Conservation (phyloP, 164 flowering plant genomes). For the Chimonanthus salicifolius region DNA sequence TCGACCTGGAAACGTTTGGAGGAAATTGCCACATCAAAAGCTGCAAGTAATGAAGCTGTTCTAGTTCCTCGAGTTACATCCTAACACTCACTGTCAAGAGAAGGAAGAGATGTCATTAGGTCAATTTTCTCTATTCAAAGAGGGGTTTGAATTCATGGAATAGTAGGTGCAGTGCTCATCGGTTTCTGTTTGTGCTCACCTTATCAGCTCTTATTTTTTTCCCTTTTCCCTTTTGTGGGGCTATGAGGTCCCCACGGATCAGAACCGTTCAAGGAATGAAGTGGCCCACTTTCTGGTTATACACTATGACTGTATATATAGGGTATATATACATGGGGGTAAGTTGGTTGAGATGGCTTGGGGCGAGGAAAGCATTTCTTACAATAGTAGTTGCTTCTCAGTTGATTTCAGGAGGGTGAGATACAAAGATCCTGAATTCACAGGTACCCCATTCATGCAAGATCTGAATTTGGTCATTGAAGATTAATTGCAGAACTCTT, state of each 20-base stretch:
- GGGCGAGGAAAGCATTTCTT: not conserved
- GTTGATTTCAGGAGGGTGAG: constrained; percentile 12
- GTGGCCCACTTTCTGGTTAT: constrained; percentile 5
- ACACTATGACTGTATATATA: constrained; percentile 20
- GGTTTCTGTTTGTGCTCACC: constrained; percentile 7
- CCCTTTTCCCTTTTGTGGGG: not conserved
- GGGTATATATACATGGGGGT: constrained; percentile 10
- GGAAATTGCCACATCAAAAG: constrained; percentile 59
- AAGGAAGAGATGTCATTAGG: constrained; percentile 2
- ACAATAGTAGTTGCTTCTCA: constrained; percentile 6
- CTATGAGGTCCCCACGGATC: constrained; percentile 7
- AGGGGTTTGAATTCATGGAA: constrained; percentile 7
- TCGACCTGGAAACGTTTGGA: constrained; percentile 66
- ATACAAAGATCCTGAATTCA: not conserved
- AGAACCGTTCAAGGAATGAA: constrained; percentile 17
- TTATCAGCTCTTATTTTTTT: constrained; percentile 19
- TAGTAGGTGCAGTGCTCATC: not conserved
- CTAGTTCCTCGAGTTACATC: constrained; percentile 24
- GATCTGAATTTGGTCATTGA: constrained; percentile 1
- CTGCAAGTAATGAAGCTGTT: constrained; percentile 43
- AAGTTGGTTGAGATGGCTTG: not conserved
- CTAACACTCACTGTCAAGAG: constrained; percentile 14
- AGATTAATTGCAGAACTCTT: constrained; percentile 13
- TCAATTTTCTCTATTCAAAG: constrained; percentile 6
- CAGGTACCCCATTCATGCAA: constrained; percentile 10